phyloP scores from a whole-genome alignment of 2,329 filamentous ascomycete genomes.

The Fusarium mexicanum region DNA sequence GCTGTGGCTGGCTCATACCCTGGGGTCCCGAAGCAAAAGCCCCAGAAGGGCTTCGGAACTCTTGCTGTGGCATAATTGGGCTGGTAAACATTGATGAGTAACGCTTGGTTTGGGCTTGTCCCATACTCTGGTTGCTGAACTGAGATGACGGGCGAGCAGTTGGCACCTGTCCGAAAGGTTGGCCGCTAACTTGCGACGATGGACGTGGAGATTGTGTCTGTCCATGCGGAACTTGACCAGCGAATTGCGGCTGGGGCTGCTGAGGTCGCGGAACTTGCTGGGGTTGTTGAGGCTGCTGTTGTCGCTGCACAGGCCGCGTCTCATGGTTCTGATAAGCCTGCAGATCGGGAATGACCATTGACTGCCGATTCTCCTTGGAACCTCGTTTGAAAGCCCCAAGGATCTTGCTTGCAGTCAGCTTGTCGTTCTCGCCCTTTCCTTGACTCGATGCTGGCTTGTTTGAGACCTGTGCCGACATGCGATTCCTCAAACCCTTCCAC shows the following conservation, averaged over 20 bases:
- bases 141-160: slow-evolving; percentile 25
- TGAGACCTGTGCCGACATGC: slow-evolving; percentile 46
- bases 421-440: slow-evolving; percentile 34
- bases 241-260: slow-evolving; percentile 11
- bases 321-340: slow-evolving; percentile 37
- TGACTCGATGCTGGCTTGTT: slow-evolving; percentile 31
- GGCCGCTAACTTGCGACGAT: slow-evolving; percentile 18
- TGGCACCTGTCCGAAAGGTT: slow-evolving; percentile 23
- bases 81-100: slow-evolving; percentile 33
- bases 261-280: slow-evolving; percentile 4
- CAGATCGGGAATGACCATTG: slow-evolving; percentile 14
- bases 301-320: slow-evolving; percentile 23
- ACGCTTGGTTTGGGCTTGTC: slow-evolving; percentile 26
- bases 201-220: slow-evolving; percentile 19
- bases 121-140: slow-evolving; percentile 19
- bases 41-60: slow-evolving; percentile 14
- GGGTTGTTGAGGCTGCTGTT: background rate
- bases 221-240: slow-evolving; percentile 4
- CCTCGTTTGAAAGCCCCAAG: slow-evolving; percentile 47
- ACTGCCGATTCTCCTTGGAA: slow-evolving; percentile 43
- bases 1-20: slow-evolving; percentile 16
- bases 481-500: slow-evolving; percentile 49
- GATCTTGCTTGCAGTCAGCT: slow-evolving; percentile 43
- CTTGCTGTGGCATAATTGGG: slow-evolving; percentile 28
- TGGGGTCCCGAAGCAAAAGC: slow-evolving; percentile 1